phyloP scores from a whole-genome alignment of 73 alveolate species.

The Durusdinium trenchii region DNA sequence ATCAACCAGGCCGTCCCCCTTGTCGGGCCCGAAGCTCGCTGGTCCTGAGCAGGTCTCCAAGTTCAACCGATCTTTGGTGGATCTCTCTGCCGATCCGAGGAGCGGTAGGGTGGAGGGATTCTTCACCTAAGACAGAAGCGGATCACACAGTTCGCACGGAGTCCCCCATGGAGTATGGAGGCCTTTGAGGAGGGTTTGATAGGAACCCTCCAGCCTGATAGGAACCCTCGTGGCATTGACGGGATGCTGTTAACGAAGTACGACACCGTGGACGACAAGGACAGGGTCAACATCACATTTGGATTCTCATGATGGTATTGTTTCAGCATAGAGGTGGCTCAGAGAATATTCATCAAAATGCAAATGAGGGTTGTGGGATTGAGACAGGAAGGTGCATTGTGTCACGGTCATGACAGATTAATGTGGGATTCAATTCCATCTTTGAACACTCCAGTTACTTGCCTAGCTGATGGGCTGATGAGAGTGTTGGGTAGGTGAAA shows the following conservation, averaged over 20 bases:
- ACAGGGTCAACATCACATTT: background rate
- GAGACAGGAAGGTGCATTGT: too few relatives aligned
- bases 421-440: too few relatives aligned
- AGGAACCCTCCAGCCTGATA: background rate
- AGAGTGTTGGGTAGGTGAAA: background rate
- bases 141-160: background rate
- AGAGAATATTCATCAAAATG: too few relatives aligned
- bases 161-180: background rate
- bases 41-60: constrained; percentile 28
- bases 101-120: background rate
- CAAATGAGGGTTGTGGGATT: too few relatives aligned
- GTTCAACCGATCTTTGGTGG: constrained; percentile 95
- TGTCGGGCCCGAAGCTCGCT: background rate
- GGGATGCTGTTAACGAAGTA: constrained; percentile 99
- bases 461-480: too few relatives aligned
- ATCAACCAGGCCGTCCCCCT: background rate
- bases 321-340: too few relatives aligned
- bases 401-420: too few relatives aligned
- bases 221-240: constrained; percentile 99
- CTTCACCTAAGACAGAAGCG: background rate
- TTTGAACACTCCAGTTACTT: too few relatives aligned
- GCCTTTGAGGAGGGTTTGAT: too few relatives aligned
- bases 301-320: background rate
- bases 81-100: constrained; percentile 82
- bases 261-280: constrained; percentile 99